Evolutionary conservation across 768 basidiomycete species (phyloP), one percentile per base, ranked within the genome.

Genomic region (Mycena olivaceomarginata): DNA sequence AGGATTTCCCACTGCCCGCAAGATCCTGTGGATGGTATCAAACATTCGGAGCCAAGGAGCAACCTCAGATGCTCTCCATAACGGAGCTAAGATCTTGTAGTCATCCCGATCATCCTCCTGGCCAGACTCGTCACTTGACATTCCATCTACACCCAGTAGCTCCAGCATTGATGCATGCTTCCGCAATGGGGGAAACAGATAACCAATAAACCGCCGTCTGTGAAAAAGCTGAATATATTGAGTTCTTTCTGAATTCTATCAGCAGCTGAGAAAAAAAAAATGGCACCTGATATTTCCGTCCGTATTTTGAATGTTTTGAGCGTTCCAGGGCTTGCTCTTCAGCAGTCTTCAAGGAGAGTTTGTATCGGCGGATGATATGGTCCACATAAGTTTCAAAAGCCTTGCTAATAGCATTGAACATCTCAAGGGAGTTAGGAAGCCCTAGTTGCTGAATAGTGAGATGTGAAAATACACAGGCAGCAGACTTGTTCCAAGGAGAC

Each of bases 61-160:
- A 5, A 83, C 51, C 18, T 66, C 51, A 1, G 20, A 40, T 12
- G 77, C 77, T 72, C 81, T 65, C 81, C 80, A 83, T 25, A 20
- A 16, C 18, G 81, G 80, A 0, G 41, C 10, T 48, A 77, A 74
- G 12, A 79, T 69, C 9, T 65, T 22, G 51, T 75, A 81, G 4
- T 43, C 16, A 40, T 12, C 4, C 2, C 15, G 1, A 2, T 53
- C 53, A 15, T 63, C 46, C 5, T 77, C 69, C 15, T 78, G 68
- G 5, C 81, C 80, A 16, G 81, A 82, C 63, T 83, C 79, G 72
- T 83, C 79, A 68, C 79, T 80, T 2, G 82, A 83, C 82, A 83
- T 83, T 5, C 82, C 82, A 56, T 82, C 79, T 0, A 78, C 56
- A 8, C 82, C 80, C 18, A 83, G 77, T 7, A 57, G 51, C 56